phyloP scores from a whole-genome alignment of 306 rosid species.

The Fagus sylvatica region DNA sequence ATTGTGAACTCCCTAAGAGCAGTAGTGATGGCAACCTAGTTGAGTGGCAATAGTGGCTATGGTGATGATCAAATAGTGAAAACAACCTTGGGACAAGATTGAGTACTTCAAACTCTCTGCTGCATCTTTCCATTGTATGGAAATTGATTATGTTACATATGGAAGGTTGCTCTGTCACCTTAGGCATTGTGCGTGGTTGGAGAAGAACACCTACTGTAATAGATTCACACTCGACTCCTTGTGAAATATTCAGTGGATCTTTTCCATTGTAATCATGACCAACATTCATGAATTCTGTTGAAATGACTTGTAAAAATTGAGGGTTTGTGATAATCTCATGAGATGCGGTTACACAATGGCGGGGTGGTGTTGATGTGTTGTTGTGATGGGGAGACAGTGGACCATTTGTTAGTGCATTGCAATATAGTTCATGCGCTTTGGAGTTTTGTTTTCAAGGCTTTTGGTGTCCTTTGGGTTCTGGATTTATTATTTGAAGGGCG shows the following conservation, averaged over 20 bases:
- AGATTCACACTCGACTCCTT: neutral
- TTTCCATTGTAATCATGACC: neutral
- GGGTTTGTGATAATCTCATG: neutral
- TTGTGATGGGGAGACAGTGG: no score
- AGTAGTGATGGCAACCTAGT: neutral
- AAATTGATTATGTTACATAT: neutral
- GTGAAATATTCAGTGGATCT: neutral
- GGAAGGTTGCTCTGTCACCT: neutral
- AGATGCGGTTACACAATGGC: no score
- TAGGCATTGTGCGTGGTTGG: neutral
- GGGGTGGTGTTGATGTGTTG: no score
- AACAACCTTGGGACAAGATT: neutral
- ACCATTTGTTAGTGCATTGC: no score
- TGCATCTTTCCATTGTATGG: neutral
- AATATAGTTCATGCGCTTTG: no score
- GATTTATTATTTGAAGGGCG: no score
- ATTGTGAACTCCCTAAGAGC: neutral
- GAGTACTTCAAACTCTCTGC: neutral
- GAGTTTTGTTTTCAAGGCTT: no score
- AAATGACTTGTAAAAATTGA: neutral
- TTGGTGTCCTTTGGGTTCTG: no score
- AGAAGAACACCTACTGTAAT: neutral
- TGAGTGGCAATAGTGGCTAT: neutral
- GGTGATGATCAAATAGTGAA: neutral
- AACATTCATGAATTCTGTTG: neutral